Evolutionary conservation across 1,139 yeast species (phyloP).

Genomic region (Candida sanyaensis): DNA sequence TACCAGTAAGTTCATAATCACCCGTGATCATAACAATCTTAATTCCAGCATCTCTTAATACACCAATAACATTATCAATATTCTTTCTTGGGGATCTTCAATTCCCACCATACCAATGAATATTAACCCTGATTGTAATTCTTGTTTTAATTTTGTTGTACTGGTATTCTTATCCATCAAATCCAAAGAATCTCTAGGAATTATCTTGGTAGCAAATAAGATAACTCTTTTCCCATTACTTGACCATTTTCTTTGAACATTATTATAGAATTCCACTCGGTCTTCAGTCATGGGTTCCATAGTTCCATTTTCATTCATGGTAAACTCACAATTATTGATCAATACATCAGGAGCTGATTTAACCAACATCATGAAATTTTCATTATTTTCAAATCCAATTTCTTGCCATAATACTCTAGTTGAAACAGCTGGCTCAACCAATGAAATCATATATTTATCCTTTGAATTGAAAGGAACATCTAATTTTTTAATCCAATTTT

Average conservation of each 20-base stretch:
- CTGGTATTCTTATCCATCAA: slow-evolving; percentile 12
- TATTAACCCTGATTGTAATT: slow-evolving; percentile 19
- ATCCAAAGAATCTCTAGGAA: slow-evolving; percentile 15
- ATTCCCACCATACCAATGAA: slow-evolving; percentile 51
- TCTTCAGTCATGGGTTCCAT: slow-evolving; percentile 16
- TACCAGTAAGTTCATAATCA: slow-evolving; percentile 55
- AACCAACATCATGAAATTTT: slow-evolving; percentile 28
- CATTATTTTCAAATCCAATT: slow-evolving; percentile 15
- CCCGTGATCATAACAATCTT: slow-evolving; percentile 57
- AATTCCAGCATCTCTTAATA: slow-evolving; percentile 49
- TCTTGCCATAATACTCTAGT: slow-evolving; percentile 14
- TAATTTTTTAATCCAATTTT: slow-evolving; percentile 18
- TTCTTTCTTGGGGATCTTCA: slow-evolving; percentile 54
- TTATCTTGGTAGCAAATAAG: slow-evolving; percentile 32
- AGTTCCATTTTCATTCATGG: slow-evolving; percentile 18
- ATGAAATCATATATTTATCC: slow-evolving; percentile 48
- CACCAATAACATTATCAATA: slow-evolving; percentile 38
- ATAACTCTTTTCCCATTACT: slow-evolving; percentile 49
- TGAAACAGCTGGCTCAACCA: slow-evolving; percentile 19
- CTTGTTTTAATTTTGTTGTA: slow-evolving; percentile 17
- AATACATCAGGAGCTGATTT: slow-evolving; percentile 57
- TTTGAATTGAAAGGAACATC: slow-evolving; percentile 50
- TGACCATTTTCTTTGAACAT: slow-evolving; percentile 41
- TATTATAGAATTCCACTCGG: slow-evolving; percentile 19
- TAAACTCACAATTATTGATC: slow-evolving; percentile 30